A percentile compares a stretch with the other conserved stretches of the same genome.
phyloP scores from a whole-genome alignment of 495 filamentous ascomycete species.

The Hypoxylon lienhwacheense region DNA sequence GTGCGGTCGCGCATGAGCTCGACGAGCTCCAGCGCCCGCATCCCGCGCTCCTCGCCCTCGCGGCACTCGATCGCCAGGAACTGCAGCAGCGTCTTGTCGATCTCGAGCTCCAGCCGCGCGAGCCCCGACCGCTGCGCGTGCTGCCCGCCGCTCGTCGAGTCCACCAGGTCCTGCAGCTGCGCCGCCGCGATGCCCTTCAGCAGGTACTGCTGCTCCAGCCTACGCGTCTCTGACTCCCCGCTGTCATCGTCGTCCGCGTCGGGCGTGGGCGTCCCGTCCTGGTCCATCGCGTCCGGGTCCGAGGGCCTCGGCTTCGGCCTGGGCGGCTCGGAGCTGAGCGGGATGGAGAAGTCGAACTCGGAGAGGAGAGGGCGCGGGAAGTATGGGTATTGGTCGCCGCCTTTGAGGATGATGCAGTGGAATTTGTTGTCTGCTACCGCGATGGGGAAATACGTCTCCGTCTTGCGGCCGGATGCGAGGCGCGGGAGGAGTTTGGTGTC shows the following conservation, averaged over 20 bases:
- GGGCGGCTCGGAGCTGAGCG: conserved; percentile 60
- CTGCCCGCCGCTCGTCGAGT: conserved; percentile 57
- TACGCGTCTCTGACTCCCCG: conserved; percentile 43
- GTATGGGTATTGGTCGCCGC: conserved; percentile 88
- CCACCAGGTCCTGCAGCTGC: conserved; percentile 70
- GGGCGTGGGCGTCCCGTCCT: conserved; percentile 33
- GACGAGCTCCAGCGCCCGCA: conserved; percentile 87
- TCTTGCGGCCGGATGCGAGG: conserved; percentile 76
- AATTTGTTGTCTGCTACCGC: conserved; percentile 91
- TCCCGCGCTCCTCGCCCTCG: conserved; percentile 87
- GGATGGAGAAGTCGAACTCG: conserved; percentile 91
- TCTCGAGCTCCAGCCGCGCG: conserved; percentile 69
- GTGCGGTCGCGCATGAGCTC: conserved; percentile 73
- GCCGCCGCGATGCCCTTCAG: conserved; percentile 69
- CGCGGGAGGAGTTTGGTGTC: conserved; percentile 85
- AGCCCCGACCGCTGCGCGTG: conserved; percentile 68
- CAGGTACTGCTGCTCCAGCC: conserved; percentile 76
- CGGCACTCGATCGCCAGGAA: conserved; percentile 87
- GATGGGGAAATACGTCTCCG: conserved; percentile 92
- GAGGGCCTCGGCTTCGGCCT: conserved; percentile 37
- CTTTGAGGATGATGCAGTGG: conserved; percentile 98
- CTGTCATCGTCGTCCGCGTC: conserved; percentile 42
- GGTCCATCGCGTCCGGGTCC: conserved; percentile 42
- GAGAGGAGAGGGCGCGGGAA: conserved; percentile 89
- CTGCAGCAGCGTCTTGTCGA: conserved; percentile 88